Base-by-base conservation (phyloP, 2,329 filamentous ascomycete species). In the Monosporascus sp. region DNA sequence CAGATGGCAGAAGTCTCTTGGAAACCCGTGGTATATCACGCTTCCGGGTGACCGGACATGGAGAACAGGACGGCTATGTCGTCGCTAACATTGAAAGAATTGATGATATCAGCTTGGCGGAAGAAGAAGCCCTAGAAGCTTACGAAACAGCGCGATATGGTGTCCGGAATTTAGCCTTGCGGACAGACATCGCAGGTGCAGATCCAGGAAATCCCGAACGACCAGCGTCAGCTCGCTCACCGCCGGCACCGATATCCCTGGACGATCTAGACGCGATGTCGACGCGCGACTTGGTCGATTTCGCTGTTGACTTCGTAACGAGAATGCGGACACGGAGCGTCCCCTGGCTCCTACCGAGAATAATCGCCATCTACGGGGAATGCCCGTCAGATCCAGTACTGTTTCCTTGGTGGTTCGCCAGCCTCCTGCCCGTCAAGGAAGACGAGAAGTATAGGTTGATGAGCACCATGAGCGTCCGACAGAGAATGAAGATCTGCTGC, bases 391-490 rank as follows among this genome's bases (percentile, higher is more conserved):
- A 96, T 63, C 85, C 90, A 1, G 85, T 85, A 3, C 69, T 83
- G 1, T 94, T 96, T 60, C 89, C 91, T 0, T 96, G 91, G 79
- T 97, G 92, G 92, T 87, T 96, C 60, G 91, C 88, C 9, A 89
- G 84, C 64, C 85, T 94, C 20, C 71, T 96, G 14, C 90, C 90
- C 0, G 84, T 94, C 38, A 79, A 81, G 15, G 88, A 94, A 25
- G 74, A 83, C 27, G 87, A 94, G 62, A 95, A 93, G 67, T 95
- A 96, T 60, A 77, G 80, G 14, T 73, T 97, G 20, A 72, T 97
- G 15, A 77, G 77, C 14, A 88, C 87, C 5, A 85, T 78, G 3
- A 93, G 88, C 60, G 90, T 96, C 5, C 78, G 92, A 55, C 85
- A 91, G 64, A 77, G 92, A 53, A 71, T 96, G 52, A 95, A 96